Conservation (phyloP, 202 grass and related monocot species). For the Saccharum hybrid region DNA sequence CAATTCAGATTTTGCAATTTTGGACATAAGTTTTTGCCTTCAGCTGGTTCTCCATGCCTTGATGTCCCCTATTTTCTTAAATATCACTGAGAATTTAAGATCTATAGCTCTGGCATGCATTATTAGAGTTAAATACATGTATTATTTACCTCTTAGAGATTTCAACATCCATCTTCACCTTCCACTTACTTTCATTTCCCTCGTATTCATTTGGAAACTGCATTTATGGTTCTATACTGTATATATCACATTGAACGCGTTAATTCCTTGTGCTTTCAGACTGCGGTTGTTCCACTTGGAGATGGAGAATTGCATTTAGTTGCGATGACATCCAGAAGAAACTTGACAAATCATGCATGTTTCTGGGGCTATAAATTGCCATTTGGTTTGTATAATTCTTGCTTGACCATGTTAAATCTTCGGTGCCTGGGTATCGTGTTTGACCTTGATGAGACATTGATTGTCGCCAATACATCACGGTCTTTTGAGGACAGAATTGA, state of each 20-base stretch:
- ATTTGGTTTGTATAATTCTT: constrained; percentile 75
- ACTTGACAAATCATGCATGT: constrained; percentile 62
- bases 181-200: background rate
- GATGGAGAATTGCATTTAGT: constrained; percentile 96
- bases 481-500: constrained; percentile 97
- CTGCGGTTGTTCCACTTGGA: constrained; percentile 78
- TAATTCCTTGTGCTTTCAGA: constrained; percentile 58
- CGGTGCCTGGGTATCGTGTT: constrained; percentile 93
- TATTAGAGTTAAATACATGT: background rate
- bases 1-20: background rate
- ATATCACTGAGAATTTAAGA: constrained; percentile 6
- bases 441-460: constrained; percentile 96
- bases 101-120: background rate
- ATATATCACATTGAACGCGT: constrained; percentile 17
- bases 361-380: constrained; percentile 94
- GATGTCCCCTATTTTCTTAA: background rate
- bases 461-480: constrained; percentile 86
- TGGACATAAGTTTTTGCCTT: constrained; percentile 19
- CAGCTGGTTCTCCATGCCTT: background rate
- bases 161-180: constrained; percentile 20
- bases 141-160: background rate
- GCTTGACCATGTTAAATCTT: constrained; percentile 91
- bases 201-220: background rate
- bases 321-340: constrained; percentile 81
- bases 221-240: constrained; percentile 28